Evolutionary conservation across 2,329 filamentous ascomycete species (phyloP).

Genomic region (Ophioceras dolichostomum): DNA sequence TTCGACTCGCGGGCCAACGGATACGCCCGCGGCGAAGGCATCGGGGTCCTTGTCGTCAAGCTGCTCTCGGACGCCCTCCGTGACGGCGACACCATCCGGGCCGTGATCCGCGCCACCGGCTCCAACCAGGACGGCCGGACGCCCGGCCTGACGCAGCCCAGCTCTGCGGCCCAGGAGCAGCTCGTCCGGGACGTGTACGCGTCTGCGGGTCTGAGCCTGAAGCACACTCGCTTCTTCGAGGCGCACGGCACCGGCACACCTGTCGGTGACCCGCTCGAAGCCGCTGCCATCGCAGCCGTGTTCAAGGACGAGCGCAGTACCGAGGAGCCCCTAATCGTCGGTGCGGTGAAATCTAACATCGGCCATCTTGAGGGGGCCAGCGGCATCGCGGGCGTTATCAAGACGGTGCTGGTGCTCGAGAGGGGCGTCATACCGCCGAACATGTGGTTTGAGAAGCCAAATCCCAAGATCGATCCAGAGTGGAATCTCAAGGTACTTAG

Average conservation of each 20-base stretch:
- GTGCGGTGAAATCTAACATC: slow-evolving; percentile 14
- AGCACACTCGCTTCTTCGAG: slow-evolving; percentile 14
- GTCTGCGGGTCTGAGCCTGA: slow-evolving; percentile 10
- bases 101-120: slow-evolving; percentile 18
- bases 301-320: slow-evolving; percentile 9
- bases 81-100: slow-evolving; percentile 24
- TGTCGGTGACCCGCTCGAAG: slow-evolving; percentile 26
- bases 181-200: slow-evolving; percentile 20
- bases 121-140: slow-evolving; percentile 25
- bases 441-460: slow-evolving; percentile 10
- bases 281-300: slow-evolving; percentile 15
- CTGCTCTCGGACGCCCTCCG: slow-evolving; percentile 24
- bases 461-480: slow-evolving; percentile 15
- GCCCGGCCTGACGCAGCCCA: slow-evolving; percentile 28
- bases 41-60: slow-evolving; percentile 28
- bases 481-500: slow-evolving; percentile 15
- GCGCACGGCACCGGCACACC: slow-evolving; percentile 29
- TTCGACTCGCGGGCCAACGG: slow-evolving; percentile 29
- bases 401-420: slow-evolving; percentile 13
- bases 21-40: slow-evolving; percentile 32
- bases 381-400: slow-evolving; percentile 15
- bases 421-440: slow-evolving; percentile 13
- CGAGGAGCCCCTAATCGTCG: slow-evolving; percentile 9
- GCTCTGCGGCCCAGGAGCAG: slow-evolving; percentile 14
- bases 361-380: slow-evolving; percentile 17